Conservation (phyloP, 2,329 filamentous ascomycete species). For the Pseudogymnoascus sp. region DNA sequence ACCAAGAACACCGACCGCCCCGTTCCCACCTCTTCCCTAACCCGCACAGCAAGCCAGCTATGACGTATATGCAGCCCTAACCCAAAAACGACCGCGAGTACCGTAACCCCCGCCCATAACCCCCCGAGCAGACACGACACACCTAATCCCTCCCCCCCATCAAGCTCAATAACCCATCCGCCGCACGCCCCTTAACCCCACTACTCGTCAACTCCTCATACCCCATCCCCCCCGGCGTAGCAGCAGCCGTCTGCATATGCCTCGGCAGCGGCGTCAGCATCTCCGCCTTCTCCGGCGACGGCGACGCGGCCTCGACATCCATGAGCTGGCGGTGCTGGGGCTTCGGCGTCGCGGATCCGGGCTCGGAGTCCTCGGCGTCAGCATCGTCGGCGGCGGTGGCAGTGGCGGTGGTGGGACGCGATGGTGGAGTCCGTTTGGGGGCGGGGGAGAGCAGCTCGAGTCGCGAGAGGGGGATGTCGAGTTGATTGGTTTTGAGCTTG, state of each 20-base stretch:
- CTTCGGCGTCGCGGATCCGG: background rate
- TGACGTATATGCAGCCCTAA: conserved; percentile 7
- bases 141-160: conserved; percentile 13
- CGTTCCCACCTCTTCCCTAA: background rate
- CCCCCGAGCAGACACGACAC: background rate
- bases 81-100: background rate
- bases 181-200: conserved; percentile 43
- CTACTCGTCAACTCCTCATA: conserved; percentile 37
- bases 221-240: conserved; percentile 20
- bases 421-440: conserved; percentile 14
- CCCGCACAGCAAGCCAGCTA: conserved; percentile 1
- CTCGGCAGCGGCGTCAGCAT: background rate
- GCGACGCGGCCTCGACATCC: background rate
- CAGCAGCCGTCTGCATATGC: conserved; percentile 5
- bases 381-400: background rate
- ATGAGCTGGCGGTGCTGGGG: background rate
- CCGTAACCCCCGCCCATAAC: background rate
- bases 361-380: conserved; percentile 2
- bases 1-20: background rate
- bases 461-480: conserved; percentile 54
- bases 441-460: conserved; percentile 38
- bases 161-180: conserved; percentile 42
- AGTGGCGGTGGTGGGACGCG: background rate
- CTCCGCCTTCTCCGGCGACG: background rate
- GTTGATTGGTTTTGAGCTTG: conserved; percentile 68